Percentiles rank a stretch among this genome's conserved stretches.
Conservation (phyloP, 179 eudicot species). For the Spinacia oleracea region DNA sequence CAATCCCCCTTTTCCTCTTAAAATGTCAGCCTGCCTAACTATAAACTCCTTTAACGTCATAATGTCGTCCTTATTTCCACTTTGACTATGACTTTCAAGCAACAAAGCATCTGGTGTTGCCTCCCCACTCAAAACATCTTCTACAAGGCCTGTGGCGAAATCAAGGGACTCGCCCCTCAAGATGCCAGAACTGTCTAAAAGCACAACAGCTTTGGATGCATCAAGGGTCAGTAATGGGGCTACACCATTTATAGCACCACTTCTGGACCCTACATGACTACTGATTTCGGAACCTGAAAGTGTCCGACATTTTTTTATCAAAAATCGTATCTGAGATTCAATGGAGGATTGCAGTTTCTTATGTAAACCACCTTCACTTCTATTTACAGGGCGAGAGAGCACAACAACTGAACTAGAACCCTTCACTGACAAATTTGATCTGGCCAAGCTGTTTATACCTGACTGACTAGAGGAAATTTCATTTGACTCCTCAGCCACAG, state of each 20-base stretch:
- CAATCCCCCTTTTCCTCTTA: slow-evolving; percentile 79
- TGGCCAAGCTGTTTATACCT: slow-evolving; percentile 43
- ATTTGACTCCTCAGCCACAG: slow-evolving; percentile 45
- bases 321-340: slow-evolving; percentile 87
- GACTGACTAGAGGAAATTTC: slow-evolving; percentile 56
- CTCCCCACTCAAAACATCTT: slow-evolving; percentile 72
- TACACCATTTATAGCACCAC: slow-evolving; percentile 52
- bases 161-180: slow-evolving; percentile 71
- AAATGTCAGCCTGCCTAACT: slow-evolving; percentile 68
- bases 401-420: slow-evolving; percentile 77
- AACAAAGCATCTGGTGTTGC: slow-evolving; percentile 77
- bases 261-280: slow-evolving; percentile 65
- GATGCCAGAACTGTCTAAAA: slow-evolving; percentile 59
- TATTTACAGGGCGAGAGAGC: slow-evolving; percentile 70
- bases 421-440: slow-evolving; percentile 48
- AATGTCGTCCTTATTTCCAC: slow-evolving; percentile 67
- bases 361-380: slow-evolving; percentile 62
- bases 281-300: slow-evolving; percentile 59
- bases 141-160: slow-evolving; percentile 73
- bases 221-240: slow-evolving; percentile 81
- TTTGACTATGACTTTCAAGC: slow-evolving; percentile 68
- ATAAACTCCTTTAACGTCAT: slow-evolving; percentile 77
- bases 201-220: slow-evolving; percentile 79
- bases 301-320: slow-evolving; percentile 79
- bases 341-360: slow-evolving; percentile 84